Evolutionary conservation across 352 stramenopile genomes (phyloP).

Genomic region (Pythium folliculosum): DNA sequence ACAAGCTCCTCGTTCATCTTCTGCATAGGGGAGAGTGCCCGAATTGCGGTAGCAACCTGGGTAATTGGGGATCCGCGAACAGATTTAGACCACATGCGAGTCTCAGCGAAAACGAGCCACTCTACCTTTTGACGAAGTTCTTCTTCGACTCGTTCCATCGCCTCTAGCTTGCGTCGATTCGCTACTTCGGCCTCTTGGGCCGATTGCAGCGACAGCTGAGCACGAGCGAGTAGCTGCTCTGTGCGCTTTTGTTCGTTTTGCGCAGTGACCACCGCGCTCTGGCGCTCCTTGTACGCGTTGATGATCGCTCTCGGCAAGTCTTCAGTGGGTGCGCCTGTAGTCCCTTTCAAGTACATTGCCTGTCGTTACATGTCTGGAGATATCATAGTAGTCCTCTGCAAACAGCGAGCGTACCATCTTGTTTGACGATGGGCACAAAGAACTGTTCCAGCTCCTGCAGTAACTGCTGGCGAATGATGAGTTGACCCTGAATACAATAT

Average conservation of each 20-base stretch:
- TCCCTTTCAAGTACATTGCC: background rate
- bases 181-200: background rate
- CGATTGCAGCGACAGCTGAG: background rate
- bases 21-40: conserved; percentile 46
- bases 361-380: too few species aligned
- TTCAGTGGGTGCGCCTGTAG: background rate
- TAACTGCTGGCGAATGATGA: background rate
- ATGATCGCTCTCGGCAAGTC: background rate
- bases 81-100: background rate
- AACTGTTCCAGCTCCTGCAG: conserved; percentile 1
- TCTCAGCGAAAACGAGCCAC: too few species aligned
- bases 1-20: conserved; percentile 64
- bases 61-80: background rate
- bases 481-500: background rate
- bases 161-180: background rate
- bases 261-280: background rate
- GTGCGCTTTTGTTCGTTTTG: background rate
- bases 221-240: background rate
- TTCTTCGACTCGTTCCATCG: background rate
- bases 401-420: background rate
- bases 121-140: background rate
- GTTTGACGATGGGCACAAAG: background rate
- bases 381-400: background rate
- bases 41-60: conserved; percentile 9
- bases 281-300: conserved; percentile 2